Evolutionary conservation across 2,329 filamentous ascomycete genomes (phyloP), one percentile per base, ranked within the genome.

Genomic region (Ophiostoma pallidulum): DNA sequence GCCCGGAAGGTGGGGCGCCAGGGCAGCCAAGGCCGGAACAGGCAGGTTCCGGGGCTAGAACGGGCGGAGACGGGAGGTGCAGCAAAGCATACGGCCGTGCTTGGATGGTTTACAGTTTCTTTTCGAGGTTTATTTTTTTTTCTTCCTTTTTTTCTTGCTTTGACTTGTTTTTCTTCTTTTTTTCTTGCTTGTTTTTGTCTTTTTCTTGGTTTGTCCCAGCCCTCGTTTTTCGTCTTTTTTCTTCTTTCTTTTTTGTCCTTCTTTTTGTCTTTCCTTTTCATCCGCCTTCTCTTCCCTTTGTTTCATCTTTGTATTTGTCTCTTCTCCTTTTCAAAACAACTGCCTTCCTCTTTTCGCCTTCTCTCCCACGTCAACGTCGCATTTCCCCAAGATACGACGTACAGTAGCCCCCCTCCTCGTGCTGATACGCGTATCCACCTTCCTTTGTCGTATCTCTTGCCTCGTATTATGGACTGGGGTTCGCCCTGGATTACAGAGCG

Each of bases 1-100:
- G n/a, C n/a, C n/a, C n/a, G n/a, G n/a, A n/a, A n/a, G n/a, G n/a
- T n/a, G n/a, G n/a, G n/a, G n/a, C n/a, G n/a, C n/a, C n/a, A n/a
- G n/a, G n/a, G n/a, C n/a, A n/a, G n/a, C n/a, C n/a, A n/a, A n/a
- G n/a, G n/a, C 36, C 45, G 45, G 45, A 47, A 41, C 37, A 19
- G 45, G 22, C 37, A 28, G 45, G 29, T 40, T 47, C 45, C 45
- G 45, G 16, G 10, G 22, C 42, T 45, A 45, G 24, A 7, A 9
- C 31, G 31, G 31, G 7, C 28, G 28, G 31, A 32, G 7, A 32
- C 12, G 31, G 10, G 31, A 32, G 10, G 31, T 8, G 31, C 12
- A 32, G 12, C 8, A 29, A 29, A 29, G 28, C 7, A 29, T 7
- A 29, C 28, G 7, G 28, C 13, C 28, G n/a, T 29, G 28, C 13